phyloP scores from a whole-genome alignment of 2,329 filamentous ascomycete genomes.

The Furcasterigmium sp. region DNA sequence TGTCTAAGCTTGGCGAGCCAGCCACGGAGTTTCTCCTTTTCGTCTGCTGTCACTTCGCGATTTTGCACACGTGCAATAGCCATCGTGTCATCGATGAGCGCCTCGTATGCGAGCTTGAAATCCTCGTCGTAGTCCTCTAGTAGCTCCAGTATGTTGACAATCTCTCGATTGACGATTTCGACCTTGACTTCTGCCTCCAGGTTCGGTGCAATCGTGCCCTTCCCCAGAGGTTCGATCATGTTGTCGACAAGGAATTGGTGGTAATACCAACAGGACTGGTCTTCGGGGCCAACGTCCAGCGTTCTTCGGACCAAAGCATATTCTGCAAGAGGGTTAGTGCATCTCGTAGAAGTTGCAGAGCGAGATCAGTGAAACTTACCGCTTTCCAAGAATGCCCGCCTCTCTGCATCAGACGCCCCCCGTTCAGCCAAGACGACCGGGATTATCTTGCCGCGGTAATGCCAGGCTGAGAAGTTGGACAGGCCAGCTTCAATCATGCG shows the following conservation, averaged over 20 bases:
- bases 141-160: constrained; percentile 66
- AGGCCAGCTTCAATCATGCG: constrained; percentile 81
- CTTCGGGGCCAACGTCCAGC: constrained; percentile 83
- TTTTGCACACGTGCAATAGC: constrained; percentile 49
- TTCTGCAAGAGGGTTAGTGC: constrained; percentile 40
- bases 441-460: constrained; percentile 81
- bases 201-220: constrained; percentile 57
- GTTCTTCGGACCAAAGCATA: constrained; percentile 70
- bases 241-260: constrained; percentile 81
- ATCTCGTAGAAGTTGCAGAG: background rate
- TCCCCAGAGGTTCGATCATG: constrained; percentile 44
- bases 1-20: constrained; percentile 64
- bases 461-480: constrained; percentile 97
- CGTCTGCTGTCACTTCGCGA: constrained; percentile 29
- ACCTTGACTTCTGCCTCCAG: constrained; percentile 57
- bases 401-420: constrained; percentile 53
- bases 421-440: constrained; percentile 69
- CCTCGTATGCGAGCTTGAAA: constrained; percentile 84
- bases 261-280: constrained; percentile 97
- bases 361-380: constrained; percentile 43
- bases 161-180: constrained; percentile 62
- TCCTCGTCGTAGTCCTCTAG: constrained; percentile 49
- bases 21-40: constrained; percentile 38
- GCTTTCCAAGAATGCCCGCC: constrained; percentile 66
- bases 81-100: constrained; percentile 69